These are phyloP conservation scores for Mycena crocata DNA, from an alignment of 768 basidiomycete genomes.

Conservation along the genomic window DNA sequence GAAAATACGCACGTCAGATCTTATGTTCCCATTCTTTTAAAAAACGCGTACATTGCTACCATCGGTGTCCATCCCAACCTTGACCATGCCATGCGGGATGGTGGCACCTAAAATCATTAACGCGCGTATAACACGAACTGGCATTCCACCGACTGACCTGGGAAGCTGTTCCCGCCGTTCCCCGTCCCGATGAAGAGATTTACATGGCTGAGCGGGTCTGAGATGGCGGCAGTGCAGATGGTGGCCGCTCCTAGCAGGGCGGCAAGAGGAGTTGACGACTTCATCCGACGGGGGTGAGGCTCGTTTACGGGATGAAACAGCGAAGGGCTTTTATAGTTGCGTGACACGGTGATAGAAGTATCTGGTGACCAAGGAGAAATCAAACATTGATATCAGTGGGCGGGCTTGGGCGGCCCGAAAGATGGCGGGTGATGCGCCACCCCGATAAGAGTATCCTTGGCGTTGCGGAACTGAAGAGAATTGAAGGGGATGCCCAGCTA, in stretches of 20 bases:
- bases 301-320: not conserved
- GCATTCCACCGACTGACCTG: constrained; percentile 60
- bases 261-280: not conserved
- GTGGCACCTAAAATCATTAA: constrained; percentile 59
- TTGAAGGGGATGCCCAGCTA: too few relatives aligned
- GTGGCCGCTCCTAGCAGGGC: constrained; percentile 4
- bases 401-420: constrained; percentile 12
- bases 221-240: constrained; percentile 1
- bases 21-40: not conserved
- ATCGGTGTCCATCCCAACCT: constrained; percentile 75
- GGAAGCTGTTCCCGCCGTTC: constrained; percentile 75
- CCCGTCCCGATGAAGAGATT: constrained; percentile 74
- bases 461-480: too few relatives aligned
- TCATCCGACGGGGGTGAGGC: constrained; percentile 7
- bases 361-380: not conserved
- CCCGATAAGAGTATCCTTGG: too few relatives aligned
- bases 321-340: constrained; percentile 8
- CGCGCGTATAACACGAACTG: constrained; percentile 1
- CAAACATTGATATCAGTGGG: not conserved
- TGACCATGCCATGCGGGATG: constrained; percentile 77
- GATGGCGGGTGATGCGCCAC: constrained; percentile 7
- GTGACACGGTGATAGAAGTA: constrained; percentile 9
- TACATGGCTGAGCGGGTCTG: constrained; percentile 45
- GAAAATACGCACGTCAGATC: constrained; percentile 2
- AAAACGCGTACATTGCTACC: constrained; percentile 61